Conservation (phyloP, 2,329 filamentous ascomycete genomes). For the Leptosphaerulina australis region DNA sequence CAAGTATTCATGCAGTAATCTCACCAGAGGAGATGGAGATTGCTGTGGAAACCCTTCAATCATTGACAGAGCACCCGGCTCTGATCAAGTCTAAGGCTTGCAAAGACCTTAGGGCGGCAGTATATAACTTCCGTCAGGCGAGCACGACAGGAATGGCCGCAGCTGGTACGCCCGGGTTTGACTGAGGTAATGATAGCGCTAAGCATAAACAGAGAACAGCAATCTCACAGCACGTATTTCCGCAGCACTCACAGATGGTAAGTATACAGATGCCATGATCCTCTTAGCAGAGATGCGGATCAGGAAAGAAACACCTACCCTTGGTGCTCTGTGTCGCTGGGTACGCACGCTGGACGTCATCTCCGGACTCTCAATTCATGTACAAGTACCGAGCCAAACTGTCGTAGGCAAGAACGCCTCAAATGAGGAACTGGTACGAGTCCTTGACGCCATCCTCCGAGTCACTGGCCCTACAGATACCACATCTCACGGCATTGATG, state of each 20-base stretch:
- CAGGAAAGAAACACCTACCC: constrained; percentile 67
- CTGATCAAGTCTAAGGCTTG: constrained; percentile 72
- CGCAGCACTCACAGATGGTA: constrained; percentile 68
- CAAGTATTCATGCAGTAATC: constrained; percentile 60
- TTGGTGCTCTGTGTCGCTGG: constrained; percentile 74
- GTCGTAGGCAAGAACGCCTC: constrained; percentile 51
- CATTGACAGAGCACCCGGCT: constrained; percentile 63
- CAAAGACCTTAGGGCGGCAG: constrained; percentile 68
- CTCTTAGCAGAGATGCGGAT: constrained; percentile 73
- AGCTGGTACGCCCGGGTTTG: constrained; percentile 47
- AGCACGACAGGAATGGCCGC: constrained; percentile 70
- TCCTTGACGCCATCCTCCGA: constrained; percentile 68
- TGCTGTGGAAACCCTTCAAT: constrained; percentile 66
- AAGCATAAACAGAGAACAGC: constrained; percentile 53
- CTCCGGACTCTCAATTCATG: constrained; percentile 66
- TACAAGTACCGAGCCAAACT: constrained; percentile 49
- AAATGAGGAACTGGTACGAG: constrained; percentile 59
- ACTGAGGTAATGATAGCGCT: constrained; percentile 2
- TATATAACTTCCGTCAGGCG: constrained; percentile 71
- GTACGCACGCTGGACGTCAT: constrained; percentile 73
- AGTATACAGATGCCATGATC: constrained; percentile 69
- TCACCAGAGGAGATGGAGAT: constrained; percentile 71
- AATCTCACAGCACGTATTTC: constrained; percentile 72
- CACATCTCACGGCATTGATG: constrained; percentile 31
- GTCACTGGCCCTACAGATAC: constrained; percentile 67